These are phyloP conservation scores for Combretum micranthum DNA, from an alignment of 345 rosid genomes.

Conservation along the genomic window DNA sequence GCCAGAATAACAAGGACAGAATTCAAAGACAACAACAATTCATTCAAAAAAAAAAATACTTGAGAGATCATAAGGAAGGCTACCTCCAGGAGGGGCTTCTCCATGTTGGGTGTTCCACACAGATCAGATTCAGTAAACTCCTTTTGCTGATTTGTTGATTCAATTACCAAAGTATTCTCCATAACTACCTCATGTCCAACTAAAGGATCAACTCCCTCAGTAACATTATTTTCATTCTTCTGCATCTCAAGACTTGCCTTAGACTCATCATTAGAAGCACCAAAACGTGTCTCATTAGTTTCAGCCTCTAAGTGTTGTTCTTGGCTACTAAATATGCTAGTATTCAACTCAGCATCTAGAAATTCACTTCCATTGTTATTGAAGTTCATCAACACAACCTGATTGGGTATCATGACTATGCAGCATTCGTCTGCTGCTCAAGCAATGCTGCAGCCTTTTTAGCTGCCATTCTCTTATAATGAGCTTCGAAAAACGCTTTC, in stretches of 20 bases:
- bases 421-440: conserved; percentile 20
- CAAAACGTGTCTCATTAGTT: too few relatives aligned
- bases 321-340: not conserved
- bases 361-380: not conserved
- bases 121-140: conserved; percentile 8
- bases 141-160: not conserved
- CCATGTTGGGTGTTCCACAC: conserved; percentile 8
- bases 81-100: conserved; percentile 17
- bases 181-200: not conserved
- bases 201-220: not conserved
- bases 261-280: too few relatives aligned
- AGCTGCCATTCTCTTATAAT: conserved; percentile 32
- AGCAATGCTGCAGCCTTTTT: conserved; percentile 27
- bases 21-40: not conserved
- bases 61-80: not conserved
- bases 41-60: not conserved
- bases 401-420: conserved; percentile 3
- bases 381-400: not conserved
- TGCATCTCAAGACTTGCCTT: not conserved
- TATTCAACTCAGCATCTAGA: not conserved
- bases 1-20: not conserved
- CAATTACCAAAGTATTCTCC: not conserved
- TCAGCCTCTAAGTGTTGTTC: too few relatives aligned
- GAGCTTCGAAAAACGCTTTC: conserved; percentile 50
- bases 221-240: not conserved